Evolutionary conservation across 805 yeast species (phyloP), one percentile per base, ranked within the genome.

Genomic region (Myxozyma nipponensis): DNA sequence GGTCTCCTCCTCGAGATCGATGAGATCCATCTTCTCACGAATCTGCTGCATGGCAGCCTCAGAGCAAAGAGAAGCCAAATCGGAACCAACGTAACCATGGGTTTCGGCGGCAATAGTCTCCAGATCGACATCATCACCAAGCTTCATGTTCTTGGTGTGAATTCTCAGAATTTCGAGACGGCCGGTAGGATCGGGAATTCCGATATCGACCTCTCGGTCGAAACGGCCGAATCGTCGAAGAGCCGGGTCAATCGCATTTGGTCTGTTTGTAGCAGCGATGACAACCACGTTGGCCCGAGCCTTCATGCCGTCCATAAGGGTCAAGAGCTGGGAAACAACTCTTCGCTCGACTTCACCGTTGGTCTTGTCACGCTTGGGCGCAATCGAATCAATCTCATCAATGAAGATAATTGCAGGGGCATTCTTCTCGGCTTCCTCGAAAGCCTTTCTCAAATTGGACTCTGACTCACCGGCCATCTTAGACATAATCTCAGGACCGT

Each of bases 31-130:
- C 81, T 93, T 93, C 74, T 93, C 99, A 74, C 98, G 87, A 66
- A 93, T 93, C 77, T 95, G 98, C 78, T 93, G 98, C 98, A 93
- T 93, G 52, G 98, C 99, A 59, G 98, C 98, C 75, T 95, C 99
- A n/a, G 97, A 89, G 78, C 98, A 93, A 66, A 93, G 77, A 5
- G 98, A 90, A 1, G 98, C 98, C 64, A 93, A 77, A 80, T 93
- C 99, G 44, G 97, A 96, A 76, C 99, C 99, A 53, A 93, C 99
- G 66, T 90, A 93, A 76, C 99, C 99, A 68, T 95, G 99, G 35
- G 98, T 93, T 74, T 93, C 98, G 23, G 95, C 76, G 15, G 98
- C 98, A 68, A 93, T 85, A 37, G 91, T 78, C 76, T 93, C 98
- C 63, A 93, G 79, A 69, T 93, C 97, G 47, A 93, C 98, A 65